phyloP scores from a whole-genome alignment of 2,329 filamentous ascomycete species.

The Tolypocladium nubicola region DNA sequence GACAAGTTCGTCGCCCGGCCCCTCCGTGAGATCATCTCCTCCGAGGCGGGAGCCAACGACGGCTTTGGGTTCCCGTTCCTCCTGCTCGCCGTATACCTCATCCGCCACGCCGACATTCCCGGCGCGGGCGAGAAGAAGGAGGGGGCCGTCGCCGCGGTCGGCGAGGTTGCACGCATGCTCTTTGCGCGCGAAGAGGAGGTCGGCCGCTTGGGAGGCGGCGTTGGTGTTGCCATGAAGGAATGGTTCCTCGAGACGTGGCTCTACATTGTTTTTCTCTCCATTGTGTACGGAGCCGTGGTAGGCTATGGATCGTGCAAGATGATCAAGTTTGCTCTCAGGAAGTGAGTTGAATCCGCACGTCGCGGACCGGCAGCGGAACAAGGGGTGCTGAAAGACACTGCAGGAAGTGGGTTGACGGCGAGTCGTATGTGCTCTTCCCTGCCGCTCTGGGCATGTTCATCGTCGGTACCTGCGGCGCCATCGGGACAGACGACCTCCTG shows the following conservation, averaged over 20 bases:
- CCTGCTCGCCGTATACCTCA: slow-evolving; percentile 23
- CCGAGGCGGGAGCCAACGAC: slow-evolving; percentile 38
- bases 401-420: slow-evolving; percentile 43
- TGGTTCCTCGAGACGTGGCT: slow-evolving; percentile 52
- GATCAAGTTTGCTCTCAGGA: slow-evolving; percentile 30
- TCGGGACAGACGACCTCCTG: slow-evolving; percentile 49
- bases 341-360: slow-evolving; percentile 7
- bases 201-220: slow-evolving; percentile 40
- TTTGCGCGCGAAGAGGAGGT: slow-evolving; percentile 22
- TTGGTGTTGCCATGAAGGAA: slow-evolving; percentile 38
- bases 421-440: slow-evolving; percentile 42
- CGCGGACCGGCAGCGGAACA: neutral
- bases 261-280: slow-evolving; percentile 45
- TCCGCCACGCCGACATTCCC: slow-evolving; percentile 38
- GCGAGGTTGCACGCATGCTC: slow-evolving; percentile 3
- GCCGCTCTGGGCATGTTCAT: slow-evolving; percentile 44
- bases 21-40: slow-evolving; percentile 50
- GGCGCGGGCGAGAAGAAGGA: slow-evolving; percentile 7
- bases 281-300: slow-evolving; percentile 38
- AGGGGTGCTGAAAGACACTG: neutral
- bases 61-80: slow-evolving; percentile 3
- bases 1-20: slow-evolving; percentile 49
- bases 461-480: slow-evolving; percentile 43
- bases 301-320: slow-evolving; percentile 36
- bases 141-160: neutral